Conservation (phyloP, 371 early-diverging fungal species). For the Zopfochytrium polystomum region DNA sequence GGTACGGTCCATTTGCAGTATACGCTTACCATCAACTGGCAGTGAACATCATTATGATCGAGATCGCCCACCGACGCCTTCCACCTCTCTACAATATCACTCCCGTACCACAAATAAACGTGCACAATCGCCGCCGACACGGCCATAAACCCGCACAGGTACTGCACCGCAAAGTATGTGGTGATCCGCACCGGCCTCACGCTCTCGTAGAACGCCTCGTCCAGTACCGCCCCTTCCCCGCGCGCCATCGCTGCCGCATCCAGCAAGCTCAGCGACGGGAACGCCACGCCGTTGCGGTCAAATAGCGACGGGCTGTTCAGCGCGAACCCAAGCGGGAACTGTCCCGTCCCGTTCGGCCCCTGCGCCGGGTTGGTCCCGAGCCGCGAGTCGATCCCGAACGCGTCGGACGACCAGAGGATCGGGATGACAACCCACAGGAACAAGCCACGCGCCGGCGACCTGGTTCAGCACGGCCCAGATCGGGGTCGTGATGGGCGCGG, state of each 20-base stretch:
- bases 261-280: constrained; percentile 13
- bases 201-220: constrained; percentile 47
- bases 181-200: constrained; percentile 74
- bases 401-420: constrained; percentile 16
- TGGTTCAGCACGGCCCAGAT: constrained; percentile 32
- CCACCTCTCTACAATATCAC: constrained; percentile 17
- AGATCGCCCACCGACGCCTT: constrained; percentile 17
- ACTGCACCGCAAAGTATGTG: constrained; percentile 61
- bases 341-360: constrained; percentile 28
- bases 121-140: constrained; percentile 27
- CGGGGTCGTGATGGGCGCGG: constrained; percentile 24
- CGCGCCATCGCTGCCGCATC: constrained; percentile 1
- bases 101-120: constrained; percentile 37
- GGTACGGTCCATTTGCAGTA: not conserved
- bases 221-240: constrained; percentile 14
- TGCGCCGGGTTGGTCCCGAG: constrained; percentile 18
- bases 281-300: constrained; percentile 12
- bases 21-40: constrained; percentile 22
- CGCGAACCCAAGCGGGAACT: constrained; percentile 25
- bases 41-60: constrained; percentile 25
- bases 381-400: constrained; percentile 21
- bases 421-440: constrained; percentile 25
- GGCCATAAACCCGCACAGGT: constrained; percentile 10
- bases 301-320: constrained; percentile 22
- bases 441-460: constrained; percentile 14